A percentile compares a stretch with the other conserved stretches of the same genome.
Evolutionary conservation across 1,284 basidiomycete species (phyloP).

Genomic region (Naganishia sp.): DNA sequence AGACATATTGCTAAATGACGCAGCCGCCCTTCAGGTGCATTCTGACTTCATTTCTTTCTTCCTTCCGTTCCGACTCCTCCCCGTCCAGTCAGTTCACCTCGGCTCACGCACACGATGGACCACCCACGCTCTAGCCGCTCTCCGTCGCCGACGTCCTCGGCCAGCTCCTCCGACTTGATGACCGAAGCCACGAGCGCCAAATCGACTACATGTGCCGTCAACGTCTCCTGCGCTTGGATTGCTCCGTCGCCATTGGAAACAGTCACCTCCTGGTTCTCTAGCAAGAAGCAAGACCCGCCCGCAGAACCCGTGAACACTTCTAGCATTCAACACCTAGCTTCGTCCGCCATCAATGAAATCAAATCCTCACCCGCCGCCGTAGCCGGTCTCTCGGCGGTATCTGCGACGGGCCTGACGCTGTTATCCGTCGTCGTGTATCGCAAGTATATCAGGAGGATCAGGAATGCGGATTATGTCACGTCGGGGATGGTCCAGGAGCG

Average conservation of each 20-base stretch:
- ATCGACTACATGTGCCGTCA: not conserved
- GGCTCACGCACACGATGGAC: too few relatives aligned
- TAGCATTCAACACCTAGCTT: conserved; percentile 5
- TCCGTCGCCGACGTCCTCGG: not conserved
- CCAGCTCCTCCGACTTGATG: not conserved
- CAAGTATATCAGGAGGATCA: conserved; percentile 64
- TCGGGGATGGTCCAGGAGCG: conserved; percentile 61
- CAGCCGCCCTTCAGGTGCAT: too few relatives aligned
- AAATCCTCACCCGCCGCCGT: conserved; percentile 31
- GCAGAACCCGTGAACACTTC: not conserved
- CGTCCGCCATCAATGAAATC: conserved; percentile 9
- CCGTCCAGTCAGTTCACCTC: too few relatives aligned
- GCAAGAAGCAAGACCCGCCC: not conserved
- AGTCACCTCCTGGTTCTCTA: conserved; percentile 14
- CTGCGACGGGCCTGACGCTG: conserved; percentile 54
- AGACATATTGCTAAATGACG: too few relatives aligned
- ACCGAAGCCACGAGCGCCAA: not conserved
- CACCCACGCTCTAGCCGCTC: too few relatives aligned
- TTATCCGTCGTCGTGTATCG: conserved; percentile 56
- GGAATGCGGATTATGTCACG: conserved; percentile 66
- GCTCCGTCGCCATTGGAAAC: conserved; percentile 12
- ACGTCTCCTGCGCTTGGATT: not conserved
- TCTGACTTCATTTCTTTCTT: too few relatives aligned
- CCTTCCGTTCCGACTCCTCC: too few relatives aligned
- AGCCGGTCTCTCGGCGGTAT: conserved; percentile 43